A percentile compares a stretch with the other conserved stretches of the same genome.
phyloP scores from a whole-genome alignment of 768 basidiomycete species.

The Collybia mongolica region DNA sequence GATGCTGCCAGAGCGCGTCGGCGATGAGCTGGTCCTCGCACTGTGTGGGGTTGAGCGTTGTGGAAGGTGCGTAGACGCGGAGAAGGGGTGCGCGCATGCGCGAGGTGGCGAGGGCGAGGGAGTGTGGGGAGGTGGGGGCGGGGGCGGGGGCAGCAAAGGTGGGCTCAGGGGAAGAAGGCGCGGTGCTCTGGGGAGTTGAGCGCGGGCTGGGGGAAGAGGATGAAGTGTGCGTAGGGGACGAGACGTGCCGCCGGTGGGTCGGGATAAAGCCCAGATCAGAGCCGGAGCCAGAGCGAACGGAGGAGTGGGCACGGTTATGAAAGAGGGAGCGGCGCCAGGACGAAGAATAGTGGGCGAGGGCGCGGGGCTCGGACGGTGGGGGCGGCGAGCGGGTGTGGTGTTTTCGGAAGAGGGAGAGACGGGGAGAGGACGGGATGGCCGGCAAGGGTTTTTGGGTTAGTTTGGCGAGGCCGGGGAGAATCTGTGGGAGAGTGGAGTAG shows the following conservation, averaged over 20 bases:
- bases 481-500: conserved; percentile 24
- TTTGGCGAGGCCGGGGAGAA: conserved; percentile 6
- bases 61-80: conserved; percentile 75
- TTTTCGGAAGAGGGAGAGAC: conserved; percentile 36
- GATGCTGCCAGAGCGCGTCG: conserved; percentile 67
- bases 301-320: conserved; percentile 1
- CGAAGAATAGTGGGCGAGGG: conserved; percentile 44
- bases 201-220: conserved; percentile 6
- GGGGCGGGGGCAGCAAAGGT: neutral
- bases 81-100: conserved; percentile 69
- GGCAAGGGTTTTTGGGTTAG: conserved; percentile 4
- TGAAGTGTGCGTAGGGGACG: neutral
- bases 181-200: conserved; percentile 10
- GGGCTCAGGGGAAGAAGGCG: conserved; percentile 13
- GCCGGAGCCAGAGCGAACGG: no score
- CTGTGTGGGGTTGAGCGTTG: conserved; percentile 42
- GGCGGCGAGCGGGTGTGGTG: conserved; percentile 34
- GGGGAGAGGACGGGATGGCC: no score
- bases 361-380: conserved; percentile 43
- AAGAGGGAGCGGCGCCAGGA: conserved; percentile 45
- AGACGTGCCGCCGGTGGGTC: neutral
- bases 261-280: neutral
- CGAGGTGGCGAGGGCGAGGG: conserved; percentile 57
- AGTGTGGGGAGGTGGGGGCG: conserved; percentile 50
- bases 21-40: conserved; percentile 73